These are phyloP conservation scores for Apiospora arundinis DNA, from an alignment of 2,329 filamentous ascomycete genomes.

Conservation along the genomic window DNA sequence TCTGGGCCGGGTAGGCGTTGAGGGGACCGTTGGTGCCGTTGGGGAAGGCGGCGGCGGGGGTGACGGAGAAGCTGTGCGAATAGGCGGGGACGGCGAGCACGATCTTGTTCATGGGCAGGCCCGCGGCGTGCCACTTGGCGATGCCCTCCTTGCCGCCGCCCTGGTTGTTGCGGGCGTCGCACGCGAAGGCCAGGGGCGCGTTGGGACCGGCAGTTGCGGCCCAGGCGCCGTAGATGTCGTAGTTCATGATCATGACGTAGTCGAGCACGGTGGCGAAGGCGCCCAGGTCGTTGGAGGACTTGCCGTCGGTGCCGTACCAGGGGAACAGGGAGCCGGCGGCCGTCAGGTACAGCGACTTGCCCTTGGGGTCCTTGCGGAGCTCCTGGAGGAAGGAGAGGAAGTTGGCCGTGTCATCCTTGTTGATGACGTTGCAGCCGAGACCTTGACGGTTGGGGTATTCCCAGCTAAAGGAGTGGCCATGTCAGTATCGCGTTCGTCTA, in stretches of 20 bases:
- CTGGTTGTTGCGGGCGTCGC: constrained; percentile 30
- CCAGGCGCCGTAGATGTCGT: constrained; percentile 32
- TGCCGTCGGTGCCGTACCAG: constrained; percentile 27
- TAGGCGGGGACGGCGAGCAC: constrained; percentile 28
- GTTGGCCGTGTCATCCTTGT: constrained; percentile 28
- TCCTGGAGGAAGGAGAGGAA: constrained; percentile 28
- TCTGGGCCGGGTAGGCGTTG: constrained; percentile 28
- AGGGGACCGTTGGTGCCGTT: constrained; percentile 20
- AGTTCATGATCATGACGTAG: constrained; percentile 32
- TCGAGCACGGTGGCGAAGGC: constrained; percentile 28
- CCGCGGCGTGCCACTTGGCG: constrained; percentile 27
- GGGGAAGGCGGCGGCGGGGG: constrained; percentile 24
- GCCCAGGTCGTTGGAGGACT: constrained; percentile 24
- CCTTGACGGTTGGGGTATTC: constrained; percentile 51
- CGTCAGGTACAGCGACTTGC: constrained; percentile 25
- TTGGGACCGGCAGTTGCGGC: constrained; percentile 28
- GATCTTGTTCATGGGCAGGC: constrained; percentile 28
- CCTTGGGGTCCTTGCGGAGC: constrained; percentile 23
- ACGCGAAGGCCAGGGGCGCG: constrained; percentile 25
- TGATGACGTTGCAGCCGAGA: constrained; percentile 36
- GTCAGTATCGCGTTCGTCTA: background rate
- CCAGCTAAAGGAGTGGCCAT: background rate
- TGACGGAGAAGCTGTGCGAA: constrained; percentile 30
- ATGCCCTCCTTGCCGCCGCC: constrained; percentile 27
- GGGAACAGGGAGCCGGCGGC: constrained; percentile 30